Percentiles rank a stretch among this genome's conserved stretches.
Conservation (phyloP, 768 basidiomycete species). For the Mycena chlorophos region DNA sequence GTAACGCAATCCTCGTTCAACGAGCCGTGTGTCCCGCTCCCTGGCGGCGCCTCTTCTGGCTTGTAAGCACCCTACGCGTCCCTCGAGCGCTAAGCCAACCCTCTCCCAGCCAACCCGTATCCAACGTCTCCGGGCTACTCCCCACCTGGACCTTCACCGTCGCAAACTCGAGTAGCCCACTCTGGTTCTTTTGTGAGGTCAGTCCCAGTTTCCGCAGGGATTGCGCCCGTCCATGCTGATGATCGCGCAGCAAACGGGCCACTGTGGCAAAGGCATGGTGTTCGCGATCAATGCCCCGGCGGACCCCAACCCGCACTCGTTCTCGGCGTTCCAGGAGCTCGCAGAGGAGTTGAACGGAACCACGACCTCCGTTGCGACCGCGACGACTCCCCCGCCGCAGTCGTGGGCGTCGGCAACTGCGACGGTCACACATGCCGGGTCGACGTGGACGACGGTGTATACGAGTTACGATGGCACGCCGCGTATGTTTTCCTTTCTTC, state of each 20-base stretch:
- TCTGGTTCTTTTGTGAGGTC: constrained; percentile 36
- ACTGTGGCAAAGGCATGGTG: constrained; percentile 31
- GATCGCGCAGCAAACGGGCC: constrained; percentile 25
- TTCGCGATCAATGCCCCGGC: constrained; percentile 31
- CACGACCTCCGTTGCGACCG: background rate
- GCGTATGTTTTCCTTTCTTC: constrained; percentile 7
- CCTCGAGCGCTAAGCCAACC: background rate
- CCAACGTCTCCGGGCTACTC: constrained; percentile 13
- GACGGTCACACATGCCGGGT: constrained; percentile 29
- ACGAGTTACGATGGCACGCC: constrained; percentile 27
- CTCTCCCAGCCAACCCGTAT: constrained; percentile 16
- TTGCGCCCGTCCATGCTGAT: too few relatives aligned
- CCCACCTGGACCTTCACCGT: constrained; percentile 25
- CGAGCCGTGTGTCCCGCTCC: constrained; percentile 29
- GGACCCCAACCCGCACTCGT: constrained; percentile 25
- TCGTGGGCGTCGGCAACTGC: constrained; percentile 33
- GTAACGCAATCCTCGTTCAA: constrained; percentile 37
- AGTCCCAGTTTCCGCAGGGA: too few relatives aligned
- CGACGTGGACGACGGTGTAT: constrained; percentile 30
- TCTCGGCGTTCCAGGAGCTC: constrained; percentile 18
- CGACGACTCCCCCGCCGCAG: constrained; percentile 25
- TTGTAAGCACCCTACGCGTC: constrained; percentile 22
- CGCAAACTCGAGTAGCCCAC: constrained; percentile 18
- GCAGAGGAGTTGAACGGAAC: constrained; percentile 18
- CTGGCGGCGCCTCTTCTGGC: constrained; percentile 27